Base-by-base conservation (phyloP, 2,329 filamentous ascomycete species). In the Microdochium paspali region DNA sequence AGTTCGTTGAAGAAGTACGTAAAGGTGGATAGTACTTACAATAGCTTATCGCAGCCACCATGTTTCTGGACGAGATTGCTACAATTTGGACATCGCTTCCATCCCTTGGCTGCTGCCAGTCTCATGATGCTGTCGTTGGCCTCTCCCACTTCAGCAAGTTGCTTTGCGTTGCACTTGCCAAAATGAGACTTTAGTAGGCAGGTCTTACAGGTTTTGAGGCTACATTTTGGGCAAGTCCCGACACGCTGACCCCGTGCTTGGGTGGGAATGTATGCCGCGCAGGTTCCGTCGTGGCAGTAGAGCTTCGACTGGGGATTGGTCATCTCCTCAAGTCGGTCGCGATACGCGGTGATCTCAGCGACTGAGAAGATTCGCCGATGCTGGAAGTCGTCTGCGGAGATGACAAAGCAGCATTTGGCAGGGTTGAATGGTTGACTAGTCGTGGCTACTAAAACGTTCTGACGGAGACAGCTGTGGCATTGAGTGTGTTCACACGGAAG, bases 51-150 rank as follows among this genome's bases (percentile, higher is more conserved):
- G 25, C 56, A 57, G 18, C 55, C 55, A 15, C 47, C 51, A 15
- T n/a, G 10, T 39, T 52, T 55, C 45, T 55, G 47, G 13, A 57
- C 44, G 10, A 58, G 2, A 12, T 28, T 40, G 4, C 12, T 13
- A 31, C 56, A 58, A 32, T 53, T 54, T 1, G 54, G 54, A 26
- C 56, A 58, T 3, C 45, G 46, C 28, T 54, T 54, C 56, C 56
- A 58, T 3, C 52, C 53, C n/a, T 54, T 45, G 1, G 26, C 3
- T 15, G 45, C 26, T 26, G 52, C 54, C 3, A 56, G 43, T 2
- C 24, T 15, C 10, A 40, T n/a, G 10, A 56, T 2, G 0, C 15
- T 9, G 0, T 54, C 49, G 4, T 52, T 50, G 23, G 10, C 20
- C 2, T 26, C 20, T 4, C 3, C 26, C 2, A 10, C 13, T 10